Base-by-base conservation (phyloP, 495 filamentous ascomycete genomes). In the Penicillium crystallinum region DNA sequence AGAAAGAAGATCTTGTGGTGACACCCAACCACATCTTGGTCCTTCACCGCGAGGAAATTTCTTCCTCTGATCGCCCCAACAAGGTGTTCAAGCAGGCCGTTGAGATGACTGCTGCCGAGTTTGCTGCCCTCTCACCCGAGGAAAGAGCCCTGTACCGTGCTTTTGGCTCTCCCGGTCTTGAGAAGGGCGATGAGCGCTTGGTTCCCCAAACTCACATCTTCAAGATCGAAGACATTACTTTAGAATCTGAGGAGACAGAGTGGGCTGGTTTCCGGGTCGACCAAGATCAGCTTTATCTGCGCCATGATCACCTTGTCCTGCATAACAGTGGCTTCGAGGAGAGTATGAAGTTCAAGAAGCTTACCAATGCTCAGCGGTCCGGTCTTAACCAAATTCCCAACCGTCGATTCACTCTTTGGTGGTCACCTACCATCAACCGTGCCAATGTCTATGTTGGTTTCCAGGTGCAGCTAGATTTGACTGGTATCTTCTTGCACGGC, bases 301-400 rank as follows among this genome's bases (percentile, higher is more conserved):
- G 75, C 27, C 70, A 77, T 45, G 71, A 77, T 49, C 65, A 75
- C 49, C 57, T 77, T 51, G 64, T 73, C 41, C 54, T 78, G 59
- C 66, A 72, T 56, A 74, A 70, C 46, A 74, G 63, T 50, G 84
- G 86, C 62, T 89, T 90, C 55, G 84, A 89, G 62, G 88, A 90
- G 61, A 49, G 78, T 0, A 98, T 97, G 91, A 97, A 97, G 67
- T 97, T 96, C 78, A 99, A 97, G 75, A 99, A 99, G 73, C 79
- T 99, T 55, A 99, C 95, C 6, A 99, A 99, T 66, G 95, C 95
- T 34, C 95, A 99, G 66, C 82, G 95, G 57, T 96, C 91, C 29
- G 95, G 95, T 93, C 74, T 99, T 48, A 99, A 99, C 66, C 95
- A 99, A 64, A 99, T 99, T 68, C 95, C 95, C 2, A 99, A 99